phyloP scores from a whole-genome alignment of 768 basidiomycete genomes.

The Auricularia auricula-judae region DNA sequence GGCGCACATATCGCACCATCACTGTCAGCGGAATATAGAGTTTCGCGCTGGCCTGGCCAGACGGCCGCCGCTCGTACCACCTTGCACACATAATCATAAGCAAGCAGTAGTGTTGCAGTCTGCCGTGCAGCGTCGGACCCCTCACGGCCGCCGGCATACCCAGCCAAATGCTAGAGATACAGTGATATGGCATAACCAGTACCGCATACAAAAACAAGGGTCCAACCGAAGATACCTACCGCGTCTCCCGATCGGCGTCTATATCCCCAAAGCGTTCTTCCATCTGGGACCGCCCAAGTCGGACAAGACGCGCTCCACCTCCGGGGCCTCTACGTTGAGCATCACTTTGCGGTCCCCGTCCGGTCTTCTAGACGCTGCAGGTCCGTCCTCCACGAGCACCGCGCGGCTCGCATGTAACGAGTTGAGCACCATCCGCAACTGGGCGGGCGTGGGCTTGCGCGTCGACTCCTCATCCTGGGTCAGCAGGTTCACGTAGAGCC shows the following conservation, averaged over 20 bases:
- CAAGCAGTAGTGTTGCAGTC: background rate
- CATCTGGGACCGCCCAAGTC: constrained; percentile 64
- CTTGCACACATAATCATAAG: background rate
- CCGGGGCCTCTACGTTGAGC: constrained; percentile 73
- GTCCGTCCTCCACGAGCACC: constrained; percentile 54
- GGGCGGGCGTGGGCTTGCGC: constrained; percentile 45
- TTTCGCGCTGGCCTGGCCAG: no score
- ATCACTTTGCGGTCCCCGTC: constrained; percentile 60
- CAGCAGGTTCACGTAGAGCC: constrained; percentile 56
- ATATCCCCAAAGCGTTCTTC: constrained; percentile 38
- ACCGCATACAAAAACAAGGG: no score
- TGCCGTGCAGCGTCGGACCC: no score
- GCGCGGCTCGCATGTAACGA: constrained; percentile 71
- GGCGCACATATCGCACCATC: no score
- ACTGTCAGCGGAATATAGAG: no score
- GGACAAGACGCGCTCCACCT: constrained; percentile 76
- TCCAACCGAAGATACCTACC: no score
- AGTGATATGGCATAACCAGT: no score
- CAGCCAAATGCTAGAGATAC: background rate
- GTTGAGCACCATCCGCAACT: constrained; percentile 61
- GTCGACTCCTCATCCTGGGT: constrained; percentile 44
- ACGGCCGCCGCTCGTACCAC: background rate
- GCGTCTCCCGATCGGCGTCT: background rate
- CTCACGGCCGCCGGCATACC: no score
- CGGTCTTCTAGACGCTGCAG: constrained; percentile 39